phyloP scores from a whole-genome alignment of 371 early-diverging fungal species.

The Saksenaea oblongispora region DNA sequence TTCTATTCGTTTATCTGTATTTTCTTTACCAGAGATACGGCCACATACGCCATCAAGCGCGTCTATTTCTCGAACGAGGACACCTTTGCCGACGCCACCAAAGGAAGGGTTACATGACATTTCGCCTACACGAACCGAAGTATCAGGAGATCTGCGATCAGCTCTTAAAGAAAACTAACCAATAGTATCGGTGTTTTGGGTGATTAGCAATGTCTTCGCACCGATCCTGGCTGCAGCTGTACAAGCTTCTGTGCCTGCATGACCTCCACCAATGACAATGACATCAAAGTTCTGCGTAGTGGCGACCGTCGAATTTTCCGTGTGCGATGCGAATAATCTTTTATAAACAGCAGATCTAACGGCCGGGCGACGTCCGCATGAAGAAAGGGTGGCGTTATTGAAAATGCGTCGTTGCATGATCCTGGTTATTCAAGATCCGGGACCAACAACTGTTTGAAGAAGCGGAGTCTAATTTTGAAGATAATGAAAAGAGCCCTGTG shows the following conservation, averaged over 20 bases:
- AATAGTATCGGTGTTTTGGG: conserved; percentile 77
- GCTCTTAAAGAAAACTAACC: conserved; percentile 29
- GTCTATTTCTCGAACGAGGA: conserved; percentile 81
- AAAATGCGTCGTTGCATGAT: neutral
- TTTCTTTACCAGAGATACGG: conserved; percentile 65
- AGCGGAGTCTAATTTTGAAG: neutral
- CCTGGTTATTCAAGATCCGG: no score
- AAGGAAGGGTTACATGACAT: conserved; percentile 92
- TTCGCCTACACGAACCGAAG: conserved; percentile 58
- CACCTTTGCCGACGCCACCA: conserved; percentile 88
- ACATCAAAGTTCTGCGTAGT: conserved; percentile 56
- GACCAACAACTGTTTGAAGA: no score
- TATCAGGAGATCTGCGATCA: neutral
- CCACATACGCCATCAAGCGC: conserved; percentile 87
- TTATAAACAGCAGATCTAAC: neutral
- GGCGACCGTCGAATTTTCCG: neutral
- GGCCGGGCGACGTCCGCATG: neutral
- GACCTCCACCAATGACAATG: conserved; percentile 86
- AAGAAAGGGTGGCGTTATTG: neutral
- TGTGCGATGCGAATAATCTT: neutral
- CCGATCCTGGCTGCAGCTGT: conserved; percentile 84
- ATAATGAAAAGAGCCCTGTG: neutral
- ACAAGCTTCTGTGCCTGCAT: conserved; percentile 87
- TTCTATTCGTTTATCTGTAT: neutral
- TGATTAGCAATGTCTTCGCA: conserved; percentile 75